A percentile compares a stretch with the other conserved stretches of the same genome.
phyloP scores from a whole-genome alignment of 1,284 basidiomycete species.

The Puccinia horiana region DNA sequence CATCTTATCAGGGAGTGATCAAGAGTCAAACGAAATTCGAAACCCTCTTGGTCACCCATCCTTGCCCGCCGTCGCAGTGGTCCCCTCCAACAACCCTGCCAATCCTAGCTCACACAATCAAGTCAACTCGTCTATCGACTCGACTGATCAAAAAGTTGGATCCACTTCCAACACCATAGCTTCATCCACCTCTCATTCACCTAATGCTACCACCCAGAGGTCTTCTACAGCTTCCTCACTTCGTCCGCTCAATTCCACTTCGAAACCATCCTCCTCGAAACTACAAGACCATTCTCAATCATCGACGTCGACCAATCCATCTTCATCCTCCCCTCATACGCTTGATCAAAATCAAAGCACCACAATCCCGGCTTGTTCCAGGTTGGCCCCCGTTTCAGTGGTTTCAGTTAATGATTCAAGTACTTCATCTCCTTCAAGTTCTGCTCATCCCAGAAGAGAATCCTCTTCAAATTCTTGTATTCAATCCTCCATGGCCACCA shows the following conservation, averaged over 20 bases:
- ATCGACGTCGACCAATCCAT: slow-evolving; percentile 16
- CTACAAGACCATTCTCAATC: slow-evolving; percentile 4
- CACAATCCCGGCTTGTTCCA: background rate
- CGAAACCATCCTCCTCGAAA: slow-evolving; percentile 5
- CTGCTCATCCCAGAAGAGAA: background rate
- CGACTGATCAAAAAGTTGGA: background rate
- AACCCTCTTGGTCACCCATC: background rate
- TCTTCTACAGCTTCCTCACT: background rate
- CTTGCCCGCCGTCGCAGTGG: background rate
- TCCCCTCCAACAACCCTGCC: background rate
- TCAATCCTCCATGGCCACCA: slow-evolving; percentile 19
- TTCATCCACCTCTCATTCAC: background rate
- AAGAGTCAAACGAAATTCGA: slow-evolving; percentile 10
- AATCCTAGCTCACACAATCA: slow-evolving; percentile 7
- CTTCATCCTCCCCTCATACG: slow-evolving; percentile 15
- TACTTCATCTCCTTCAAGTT: slow-evolving; percentile 25
- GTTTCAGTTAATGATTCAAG: slow-evolving; percentile 10
- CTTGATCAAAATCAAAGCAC: background rate
- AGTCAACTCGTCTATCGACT: background rate
- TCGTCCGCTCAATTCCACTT: background rate
- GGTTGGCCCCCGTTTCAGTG: slow-evolving; percentile 12
- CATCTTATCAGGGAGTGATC: slow-evolving; percentile 14
- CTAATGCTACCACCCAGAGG: background rate
- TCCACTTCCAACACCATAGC: background rate
- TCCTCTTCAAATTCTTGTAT: slow-evolving; percentile 8